Base-by-base conservation (phyloP, 257 asterid genomes). In the Rubia yunnanensis region DNA sequence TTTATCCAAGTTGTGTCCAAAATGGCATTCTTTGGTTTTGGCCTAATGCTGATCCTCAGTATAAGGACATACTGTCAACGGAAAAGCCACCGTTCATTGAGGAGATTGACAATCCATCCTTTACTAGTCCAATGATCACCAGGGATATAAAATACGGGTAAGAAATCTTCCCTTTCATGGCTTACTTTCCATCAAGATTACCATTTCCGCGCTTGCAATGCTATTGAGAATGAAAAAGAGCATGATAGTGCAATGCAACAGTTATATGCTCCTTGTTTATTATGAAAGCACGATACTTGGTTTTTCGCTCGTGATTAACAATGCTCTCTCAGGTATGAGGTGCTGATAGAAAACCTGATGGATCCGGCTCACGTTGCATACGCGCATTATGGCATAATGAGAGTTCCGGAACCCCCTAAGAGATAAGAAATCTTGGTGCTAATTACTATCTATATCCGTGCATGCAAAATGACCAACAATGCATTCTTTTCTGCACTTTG, bases 341-440 rank as follows among this genome's bases (percentile, higher is more conserved):
- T 92, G 73, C 83, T 92, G 74, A 83, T 72, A 55, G 97, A 92
- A 84, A 92, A 92, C 79, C 87, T 89, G 62, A 92, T 92, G 99
- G 99, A 92, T 78, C 99, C 97, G 70, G 82, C 99, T 71, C 99
- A 92, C 75, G 92, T 87, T 68, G 88, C 92, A 36, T 92, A 92
- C 36, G 96, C 99, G 48, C 99, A 92, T 81, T 78, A 87, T 57
- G 92, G 97, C 72, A 83, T 92, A 66, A 78, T 84, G 95, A 80
- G 74, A 50, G 65, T 49, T 6, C 85, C 78, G 34, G 69, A 76
- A 78, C 64, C 73, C 11, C 91, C 95, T 24, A 80, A 85, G 62
- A 89, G 96, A 92, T 87, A 80, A 87, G 96, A 80, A 32, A 70
- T 60, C 67, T 78, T 72, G 73, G 54, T 70, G 3, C 58, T 17